A percentile compares a stretch with the other conserved stretches of the same genome.
Evolutionary conservation across 2,329 filamentous ascomycete species (phyloP).

Genomic region (Cladosporium oxysporum): DNA sequence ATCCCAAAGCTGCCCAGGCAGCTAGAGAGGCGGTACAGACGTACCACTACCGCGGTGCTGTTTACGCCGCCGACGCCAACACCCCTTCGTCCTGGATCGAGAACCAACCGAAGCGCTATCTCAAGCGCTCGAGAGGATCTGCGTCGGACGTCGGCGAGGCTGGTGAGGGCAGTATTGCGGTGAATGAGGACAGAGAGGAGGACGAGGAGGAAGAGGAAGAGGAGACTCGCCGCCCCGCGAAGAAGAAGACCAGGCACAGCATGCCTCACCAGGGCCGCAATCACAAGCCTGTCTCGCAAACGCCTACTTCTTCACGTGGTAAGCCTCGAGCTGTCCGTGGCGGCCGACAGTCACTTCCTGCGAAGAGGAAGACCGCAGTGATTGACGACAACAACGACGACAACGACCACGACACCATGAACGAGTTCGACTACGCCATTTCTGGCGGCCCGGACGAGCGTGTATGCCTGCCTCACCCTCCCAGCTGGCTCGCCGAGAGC

Average conservation of each 20-base stretch:
- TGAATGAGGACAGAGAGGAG: background rate
- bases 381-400: background rate
- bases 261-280: background rate
- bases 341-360: background rate
- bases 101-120: constrained; percentile 20
- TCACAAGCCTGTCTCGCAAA: background rate
- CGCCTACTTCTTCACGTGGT: background rate
- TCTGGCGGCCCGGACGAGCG: background rate
- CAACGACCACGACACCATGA: background rate
- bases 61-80: constrained; percentile 18
- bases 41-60: constrained; percentile 21
- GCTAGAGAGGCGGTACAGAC: constrained; percentile 8
- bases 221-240: background rate
- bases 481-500: background rate
- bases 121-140: constrained; percentile 7
- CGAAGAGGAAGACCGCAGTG: background rate
- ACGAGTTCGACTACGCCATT: background rate
- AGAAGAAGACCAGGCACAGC: background rate
- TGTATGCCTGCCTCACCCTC: background rate
- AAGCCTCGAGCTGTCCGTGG: background rate
- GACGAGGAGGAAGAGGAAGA: constrained; percentile 1
- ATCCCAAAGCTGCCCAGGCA: constrained; percentile 10
- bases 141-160: background rate
- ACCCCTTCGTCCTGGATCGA: constrained; percentile 19
- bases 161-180: background rate